Conservation (phyloP, 768 basidiomycete genomes). For the Lentinula lateritia region DNA sequence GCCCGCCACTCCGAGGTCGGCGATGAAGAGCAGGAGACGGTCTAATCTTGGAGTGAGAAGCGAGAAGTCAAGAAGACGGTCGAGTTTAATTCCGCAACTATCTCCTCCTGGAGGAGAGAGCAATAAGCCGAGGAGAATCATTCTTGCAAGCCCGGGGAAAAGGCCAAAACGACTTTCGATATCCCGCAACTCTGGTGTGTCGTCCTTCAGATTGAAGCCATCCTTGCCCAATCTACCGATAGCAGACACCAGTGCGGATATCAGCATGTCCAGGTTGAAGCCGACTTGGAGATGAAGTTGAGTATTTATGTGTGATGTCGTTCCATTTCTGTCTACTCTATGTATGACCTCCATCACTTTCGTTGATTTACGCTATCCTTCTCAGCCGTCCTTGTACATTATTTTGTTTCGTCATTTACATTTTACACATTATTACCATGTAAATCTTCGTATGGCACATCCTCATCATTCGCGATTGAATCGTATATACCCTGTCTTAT, state of each 20-base stretch:
- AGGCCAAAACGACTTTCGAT: slow-evolving; percentile 54
- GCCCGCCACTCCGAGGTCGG: slow-evolving; percentile 39
- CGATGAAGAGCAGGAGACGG: slow-evolving; percentile 46
- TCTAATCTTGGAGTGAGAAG: slow-evolving; percentile 74
- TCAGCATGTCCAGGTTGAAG: slow-evolving; percentile 41
- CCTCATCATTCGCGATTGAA: neutral
- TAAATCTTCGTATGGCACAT: neutral
- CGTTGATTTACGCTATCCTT: neutral
- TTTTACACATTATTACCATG: neutral
- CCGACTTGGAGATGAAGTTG: slow-evolving; percentile 54
- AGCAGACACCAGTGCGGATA: slow-evolving; percentile 35
- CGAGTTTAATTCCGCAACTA: slow-evolving; percentile 75
- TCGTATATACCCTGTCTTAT: neutral
- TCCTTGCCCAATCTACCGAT: slow-evolving; percentile 18
- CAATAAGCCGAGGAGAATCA: slow-evolving; percentile 35
- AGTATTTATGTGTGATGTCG: slow-evolving; percentile 6
- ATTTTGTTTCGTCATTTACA: neutral
- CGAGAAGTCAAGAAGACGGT: slow-evolving; percentile 70
- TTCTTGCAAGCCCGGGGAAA: slow-evolving; percentile 53
- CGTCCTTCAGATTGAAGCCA: slow-evolving; percentile 22
- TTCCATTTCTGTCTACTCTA: neutral
- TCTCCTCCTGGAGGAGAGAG: slow-evolving; percentile 39
- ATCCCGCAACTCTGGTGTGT: slow-evolving; percentile 19
- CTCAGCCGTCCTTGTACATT: neutral
- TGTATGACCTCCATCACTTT: slow-evolving; percentile 7